Conservation (phyloP, 768 basidiomycete species). For the Pholiota molesta region DNA sequence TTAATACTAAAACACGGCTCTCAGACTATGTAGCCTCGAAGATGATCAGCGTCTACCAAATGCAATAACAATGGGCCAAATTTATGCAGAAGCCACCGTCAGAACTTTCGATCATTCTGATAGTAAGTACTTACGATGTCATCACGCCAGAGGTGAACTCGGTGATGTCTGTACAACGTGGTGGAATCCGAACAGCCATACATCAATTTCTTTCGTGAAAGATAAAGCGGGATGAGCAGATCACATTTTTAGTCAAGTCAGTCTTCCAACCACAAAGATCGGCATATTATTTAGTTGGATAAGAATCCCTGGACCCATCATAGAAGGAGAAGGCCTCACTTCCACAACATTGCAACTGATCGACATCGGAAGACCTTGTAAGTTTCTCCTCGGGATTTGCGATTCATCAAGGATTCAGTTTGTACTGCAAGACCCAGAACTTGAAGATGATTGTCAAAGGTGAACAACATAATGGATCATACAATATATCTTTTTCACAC, state of each 20-base stretch:
- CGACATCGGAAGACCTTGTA: not conserved
- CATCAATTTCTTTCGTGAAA: not conserved
- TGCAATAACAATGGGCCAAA: not conserved
- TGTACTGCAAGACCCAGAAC: not conserved
- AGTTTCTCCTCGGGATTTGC: not conserved
- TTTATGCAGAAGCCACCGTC: not conserved
- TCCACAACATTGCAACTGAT: not conserved
- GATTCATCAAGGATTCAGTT: not conserved
- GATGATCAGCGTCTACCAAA: not conserved
- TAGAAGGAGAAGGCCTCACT: not conserved
- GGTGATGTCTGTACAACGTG: not conserved
- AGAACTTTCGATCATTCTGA: not conserved
- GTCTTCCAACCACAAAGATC: not conserved
- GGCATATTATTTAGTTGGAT: not conserved
- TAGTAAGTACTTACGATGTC: not conserved
- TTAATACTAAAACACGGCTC: not conserved
- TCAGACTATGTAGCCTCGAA: not conserved
- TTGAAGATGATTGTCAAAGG: not conserved
- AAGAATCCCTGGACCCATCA: not conserved
- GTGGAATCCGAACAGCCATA: not conserved
- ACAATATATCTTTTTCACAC: too few relatives aligned
- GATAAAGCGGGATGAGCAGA: not conserved
- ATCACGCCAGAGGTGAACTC: not conserved
- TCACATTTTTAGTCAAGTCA: not conserved
- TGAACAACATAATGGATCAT: too few relatives aligned